Evolutionary conservation across 306 rosid genomes (phyloP).

Genomic region (Parietaria judaica): DNA sequence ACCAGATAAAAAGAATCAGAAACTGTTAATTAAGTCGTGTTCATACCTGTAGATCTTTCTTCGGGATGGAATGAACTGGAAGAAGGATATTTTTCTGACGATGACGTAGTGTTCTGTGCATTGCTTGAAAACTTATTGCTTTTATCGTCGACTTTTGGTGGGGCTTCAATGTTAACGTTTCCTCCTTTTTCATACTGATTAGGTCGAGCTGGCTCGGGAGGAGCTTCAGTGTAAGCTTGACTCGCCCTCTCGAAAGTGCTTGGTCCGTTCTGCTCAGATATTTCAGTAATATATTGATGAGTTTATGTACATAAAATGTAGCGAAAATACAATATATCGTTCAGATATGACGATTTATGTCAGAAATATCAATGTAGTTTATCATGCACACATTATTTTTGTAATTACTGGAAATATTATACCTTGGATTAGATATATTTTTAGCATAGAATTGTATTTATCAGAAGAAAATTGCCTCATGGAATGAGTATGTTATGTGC

Average conservation of each 20-base stretch:
- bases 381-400: too few relatives aligned
- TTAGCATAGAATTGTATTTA: too few relatives aligned
- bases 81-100: slow-evolving; percentile 23
- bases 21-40: background rate
- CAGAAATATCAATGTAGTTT: too few relatives aligned
- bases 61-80: slow-evolving; percentile 28
- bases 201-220: slow-evolving; percentile 37
- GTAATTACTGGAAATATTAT: too few relatives aligned
- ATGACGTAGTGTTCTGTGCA: slow-evolving; percentile 29
- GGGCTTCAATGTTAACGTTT: slow-evolving; percentile 28
- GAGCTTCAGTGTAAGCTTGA: slow-evolving; percentile 42
- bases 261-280: slow-evolving; percentile 57
- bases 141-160: slow-evolving; percentile 31
- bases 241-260: slow-evolving; percentile 40
- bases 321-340: too few relatives aligned
- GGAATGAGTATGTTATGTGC: too few relatives aligned
- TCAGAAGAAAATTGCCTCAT: too few relatives aligned
- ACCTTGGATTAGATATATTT: too few relatives aligned
- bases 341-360: background rate
- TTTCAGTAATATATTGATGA: slow-evolving; percentile 13
- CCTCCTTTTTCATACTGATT: slow-evolving; percentile 37
- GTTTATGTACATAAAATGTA: background rate
- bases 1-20: background rate
- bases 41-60: slow-evolving; percentile 49
- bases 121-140: slow-evolving; percentile 22